These are phyloP conservation scores for Melanomma pulvis-pyrius DNA, from an alignment of 495 filamentous ascomycete species.

Conservation along the genomic window DNA sequence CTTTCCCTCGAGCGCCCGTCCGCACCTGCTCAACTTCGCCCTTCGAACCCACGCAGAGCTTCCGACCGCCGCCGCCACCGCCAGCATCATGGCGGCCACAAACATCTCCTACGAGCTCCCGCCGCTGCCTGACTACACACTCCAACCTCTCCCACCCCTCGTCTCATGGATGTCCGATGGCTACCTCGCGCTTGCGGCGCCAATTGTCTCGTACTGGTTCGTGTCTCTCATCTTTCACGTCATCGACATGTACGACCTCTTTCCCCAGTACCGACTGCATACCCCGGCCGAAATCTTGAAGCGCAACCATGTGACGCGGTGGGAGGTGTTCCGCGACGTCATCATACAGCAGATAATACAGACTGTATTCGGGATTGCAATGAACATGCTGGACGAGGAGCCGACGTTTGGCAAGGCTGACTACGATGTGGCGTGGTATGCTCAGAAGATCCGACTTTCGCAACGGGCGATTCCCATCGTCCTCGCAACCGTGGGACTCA, in stretches of 20 bases:
- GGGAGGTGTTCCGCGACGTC: conserved; percentile 83
- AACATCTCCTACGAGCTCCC: conserved; percentile 58
- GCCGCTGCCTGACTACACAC: conserved; percentile 73
- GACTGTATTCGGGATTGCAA: conserved; percentile 62
- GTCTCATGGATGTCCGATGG: conserved; percentile 80
- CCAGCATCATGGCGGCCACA: conserved; percentile 54
- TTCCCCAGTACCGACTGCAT: conserved; percentile 86
- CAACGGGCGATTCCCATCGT: conserved; percentile 68
- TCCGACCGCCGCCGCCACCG: background rate
- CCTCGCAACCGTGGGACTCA: conserved; percentile 49
- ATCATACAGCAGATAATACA: conserved; percentile 89
- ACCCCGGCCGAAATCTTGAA: conserved; percentile 85
- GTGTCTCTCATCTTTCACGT: conserved; percentile 85
- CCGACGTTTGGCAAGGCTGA: conserved; percentile 73
- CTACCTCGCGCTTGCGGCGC: conserved; percentile 69
- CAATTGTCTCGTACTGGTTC: conserved; percentile 86
- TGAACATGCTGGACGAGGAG: conserved; percentile 66
- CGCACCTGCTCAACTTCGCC: background rate
- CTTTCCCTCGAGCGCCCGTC: background rate
- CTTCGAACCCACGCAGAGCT: background rate
- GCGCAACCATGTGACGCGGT: conserved; percentile 81
- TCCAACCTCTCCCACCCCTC: conserved; percentile 67
- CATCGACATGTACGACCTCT: conserved; percentile 78
- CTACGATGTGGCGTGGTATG: conserved; percentile 83
- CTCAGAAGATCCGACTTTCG: conserved; percentile 68